Percentiles rank a stretch among this genome's conserved stretches.
These are phyloP conservation scores for Choanephora cucurbitarum DNA, from an alignment of 371 early-diverging fungal genomes.

Conservation along the genomic window DNA sequence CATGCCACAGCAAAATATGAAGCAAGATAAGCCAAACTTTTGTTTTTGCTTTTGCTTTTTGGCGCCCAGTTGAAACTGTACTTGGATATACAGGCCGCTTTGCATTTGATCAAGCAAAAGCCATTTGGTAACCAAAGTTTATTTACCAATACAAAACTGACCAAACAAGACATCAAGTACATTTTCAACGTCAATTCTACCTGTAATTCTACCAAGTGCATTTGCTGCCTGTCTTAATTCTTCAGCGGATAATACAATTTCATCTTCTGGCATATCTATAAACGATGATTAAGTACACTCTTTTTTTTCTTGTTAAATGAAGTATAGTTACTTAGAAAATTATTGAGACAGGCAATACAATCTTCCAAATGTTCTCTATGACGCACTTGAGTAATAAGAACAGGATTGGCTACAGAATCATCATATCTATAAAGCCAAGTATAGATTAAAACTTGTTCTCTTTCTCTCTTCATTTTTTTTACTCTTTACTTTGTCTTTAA, in stretches of 20 bases:
- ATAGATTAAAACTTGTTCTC: too few relatives aligned
- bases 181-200: conserved; percentile 74
- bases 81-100: too few relatives aligned
- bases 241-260: conserved; percentile 77
- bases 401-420: conserved; percentile 36
- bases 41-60: too few relatives aligned
- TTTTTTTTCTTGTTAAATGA: background rate
- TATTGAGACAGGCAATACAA: conserved; percentile 57
- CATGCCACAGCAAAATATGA: too few relatives aligned
- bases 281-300: background rate
- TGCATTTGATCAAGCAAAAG: too few relatives aligned
- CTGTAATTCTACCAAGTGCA: conserved; percentile 76
- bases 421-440: conserved; percentile 69
- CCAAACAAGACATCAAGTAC: conserved; percentile 78
- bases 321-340: conserved; percentile 51
- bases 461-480: too few relatives aligned
- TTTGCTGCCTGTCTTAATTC: conserved; percentile 75
- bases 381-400: conserved; percentile 71
- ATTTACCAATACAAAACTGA: conserved; percentile 88
- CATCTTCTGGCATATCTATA: conserved; percentile 38
- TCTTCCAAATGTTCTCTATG: conserved; percentile 69
- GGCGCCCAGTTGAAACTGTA: too few relatives aligned
- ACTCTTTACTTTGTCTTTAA: conserved; percentile 49
- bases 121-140: too few relatives aligned
- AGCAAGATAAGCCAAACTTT: too few relatives aligned